phyloP scores from a whole-genome alignment of 495 filamentous ascomycete species.

The Neurospora sp. region DNA sequence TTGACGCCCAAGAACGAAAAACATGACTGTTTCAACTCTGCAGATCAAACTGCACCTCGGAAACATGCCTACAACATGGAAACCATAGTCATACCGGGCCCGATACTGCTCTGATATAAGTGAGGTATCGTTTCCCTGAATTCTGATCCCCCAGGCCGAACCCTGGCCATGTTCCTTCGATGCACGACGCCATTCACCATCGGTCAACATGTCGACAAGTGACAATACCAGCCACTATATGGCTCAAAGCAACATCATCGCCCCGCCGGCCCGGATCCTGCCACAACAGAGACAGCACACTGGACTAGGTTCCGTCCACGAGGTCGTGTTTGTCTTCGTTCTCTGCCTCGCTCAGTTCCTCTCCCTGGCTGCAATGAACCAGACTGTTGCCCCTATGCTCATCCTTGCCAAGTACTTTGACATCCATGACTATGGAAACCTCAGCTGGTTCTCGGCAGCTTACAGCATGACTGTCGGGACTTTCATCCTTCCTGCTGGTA shows the following conservation, averaged over 20 bases:
- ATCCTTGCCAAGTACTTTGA: constrained; percentile 35
- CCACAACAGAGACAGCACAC: neutral
- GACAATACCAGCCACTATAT: neutral
- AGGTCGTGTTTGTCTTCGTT: constrained; percentile 6
- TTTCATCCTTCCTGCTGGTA: constrained; percentile 47
- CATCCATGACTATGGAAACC: constrained; percentile 26
- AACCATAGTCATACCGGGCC: neutral
- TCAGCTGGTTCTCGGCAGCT: constrained; percentile 40
- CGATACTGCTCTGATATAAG: neutral
- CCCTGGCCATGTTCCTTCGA: no score
- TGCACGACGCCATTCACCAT: neutral
- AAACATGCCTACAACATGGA: neutral
- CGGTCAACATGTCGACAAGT: neutral
- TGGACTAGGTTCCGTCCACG: neutral
- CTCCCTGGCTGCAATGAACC: constrained; percentile 13
- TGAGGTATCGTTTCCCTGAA: neutral
- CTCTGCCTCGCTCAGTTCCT: constrained; percentile 17
- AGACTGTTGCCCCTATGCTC: constrained; percentile 14
- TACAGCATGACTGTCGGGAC: constrained; percentile 52
- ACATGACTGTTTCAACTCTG: neutral
- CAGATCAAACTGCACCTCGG: neutral
- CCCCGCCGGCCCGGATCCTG: neutral
- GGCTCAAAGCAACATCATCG: neutral
- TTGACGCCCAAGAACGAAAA: neutral
- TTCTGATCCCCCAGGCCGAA: neutral